Base-by-base conservation (phyloP, 1,284 basidiomycete genomes). In the Trichosporon inkin region DNA sequence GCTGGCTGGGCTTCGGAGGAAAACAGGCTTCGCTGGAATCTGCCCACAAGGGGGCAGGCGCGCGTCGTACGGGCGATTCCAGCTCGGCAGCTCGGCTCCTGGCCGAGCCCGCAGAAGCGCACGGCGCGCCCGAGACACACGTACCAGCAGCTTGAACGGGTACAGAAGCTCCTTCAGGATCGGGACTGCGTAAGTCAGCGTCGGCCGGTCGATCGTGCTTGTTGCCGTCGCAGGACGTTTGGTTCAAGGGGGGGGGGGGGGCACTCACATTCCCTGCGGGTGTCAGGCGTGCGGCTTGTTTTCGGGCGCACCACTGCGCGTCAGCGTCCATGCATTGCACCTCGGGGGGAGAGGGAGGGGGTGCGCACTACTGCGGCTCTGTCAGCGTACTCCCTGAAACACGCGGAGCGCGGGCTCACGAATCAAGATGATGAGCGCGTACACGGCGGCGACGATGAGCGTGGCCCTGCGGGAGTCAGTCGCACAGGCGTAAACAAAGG, bases 101-200 rank as follows among this genome's bases (percentile, higher is more conserved):
- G n/a, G n/a, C n/a, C n/a, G n/a, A n/a, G n/a, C n/a, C n/a, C n/a
- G n/a, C n/a, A n/a, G n/a, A n/a, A n/a, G n/a, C n/a, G n/a, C n/a
- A n/a, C n/a, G n/a, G n/a, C n/a, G n/a, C n/a, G n/a, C n/a, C n/a
- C n/a, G n/a, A n/a, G n/a, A n/a, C 53, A 61, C n/a, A 54, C 20
- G 61, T 63, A 76, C 76, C 2, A 81, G 85, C 75, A 81, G 89
- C 87, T 93, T 93, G 85, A 94, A 95, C 1, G 92, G 92, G 76
- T 93, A 95, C 68, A 94, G 86, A 66, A 92, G 82, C 68, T 69
- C 65, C 40, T 71, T 65, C n/a, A 78, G 66, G 24, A 67, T 61
- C 1, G 76, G 75, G 20, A 76, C 75, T 71, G 55, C 17, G 3
- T 1, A n/a, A n/a, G 47, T 51, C 17, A 49, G 47, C 52, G 8